Base-by-base conservation (phyloP, 1,284 basidiomycete genomes). In the Sanghuangporus weigelae region DNA sequence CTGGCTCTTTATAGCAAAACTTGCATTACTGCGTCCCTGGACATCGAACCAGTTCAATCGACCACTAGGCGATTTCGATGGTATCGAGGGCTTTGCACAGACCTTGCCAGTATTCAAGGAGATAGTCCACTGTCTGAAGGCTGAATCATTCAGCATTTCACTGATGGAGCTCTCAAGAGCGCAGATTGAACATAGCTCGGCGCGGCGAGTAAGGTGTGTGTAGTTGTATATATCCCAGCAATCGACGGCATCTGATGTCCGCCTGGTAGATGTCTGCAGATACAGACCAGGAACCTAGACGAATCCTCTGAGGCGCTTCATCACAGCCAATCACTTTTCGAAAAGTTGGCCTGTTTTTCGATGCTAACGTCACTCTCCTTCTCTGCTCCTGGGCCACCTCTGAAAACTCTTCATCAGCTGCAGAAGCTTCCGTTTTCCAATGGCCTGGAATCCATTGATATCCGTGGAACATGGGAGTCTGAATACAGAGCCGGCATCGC, bases 71-170 rank as follows among this genome's bases (percentile, higher is more conserved):
- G 44, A 48, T 26, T 57, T 62, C 19, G 21, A 39, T 8, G n/a
- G 54, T 16, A n/a, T 60, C 14, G 39, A 54, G 26, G 63, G 63
- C 38, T 60, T 64, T 49, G 39, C 42, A n/a, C 7, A 36, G n/a
- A 19, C 58, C n/a, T 60, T 42, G 16, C 21, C 39, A 16, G 10
- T 39, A 12, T 60, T 64, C 42, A 36, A 31, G n/a, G 53, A 51
- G 12, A 46, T 64, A 50, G 57, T 56, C 12, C 11, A 44, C 7
- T 10, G 31, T 10, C 38, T 64, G 2, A 38, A 11, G n/a, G 10
- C 4, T 50, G 57, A 59, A 48, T 12, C 51, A 14, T 8, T 54
- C 8, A 42, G 31, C 19, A 16, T 55, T 14, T 44, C 40, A 23
- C 19, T n/a, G 12, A 23, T n/a, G 26, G 50, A 16, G 21, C n/a